A percentile compares a stretch with the other conserved stretches of the same genome.
Conservation (phyloP, 331 rosid genomes). For the Malus hybrid region DNA sequence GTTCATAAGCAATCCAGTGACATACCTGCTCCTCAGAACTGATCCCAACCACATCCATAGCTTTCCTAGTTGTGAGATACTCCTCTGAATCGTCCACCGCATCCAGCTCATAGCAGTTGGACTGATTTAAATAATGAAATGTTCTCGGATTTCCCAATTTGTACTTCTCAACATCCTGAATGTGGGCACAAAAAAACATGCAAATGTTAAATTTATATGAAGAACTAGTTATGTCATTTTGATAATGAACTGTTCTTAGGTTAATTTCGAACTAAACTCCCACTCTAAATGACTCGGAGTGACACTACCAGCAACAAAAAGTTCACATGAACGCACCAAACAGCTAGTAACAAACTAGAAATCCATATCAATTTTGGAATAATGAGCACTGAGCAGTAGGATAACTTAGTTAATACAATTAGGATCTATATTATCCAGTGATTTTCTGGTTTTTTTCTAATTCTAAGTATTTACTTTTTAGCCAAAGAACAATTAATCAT, state of each 20-base stretch:
- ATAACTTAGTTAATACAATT: not conserved
- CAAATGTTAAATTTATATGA: slow-evolving; percentile 4
- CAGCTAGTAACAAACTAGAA: not conserved
- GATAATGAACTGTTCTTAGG: slow-evolving; percentile 1
- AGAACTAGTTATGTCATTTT: not conserved
- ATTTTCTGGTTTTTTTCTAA: not conserved
- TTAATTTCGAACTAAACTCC: not conserved
- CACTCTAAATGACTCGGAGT: not conserved
- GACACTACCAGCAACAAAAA: not conserved
- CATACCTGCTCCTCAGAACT: slow-evolving; percentile 59
- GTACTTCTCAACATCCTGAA: slow-evolving; percentile 55
- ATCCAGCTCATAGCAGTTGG: slow-evolving; percentile 65
- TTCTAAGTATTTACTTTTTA: not conserved
- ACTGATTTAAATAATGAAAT: slow-evolving; percentile 80
- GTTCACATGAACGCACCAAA: not conserved
- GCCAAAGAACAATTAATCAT: not conserved
- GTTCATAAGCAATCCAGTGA: slow-evolving; percentile 6
- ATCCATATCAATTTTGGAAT: not conserved
- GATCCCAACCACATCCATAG: slow-evolving; percentile 91
- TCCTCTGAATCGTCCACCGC: slow-evolving; percentile 75
- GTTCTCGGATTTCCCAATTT: slow-evolving; percentile 68
- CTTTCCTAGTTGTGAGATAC: slow-evolving; percentile 65
- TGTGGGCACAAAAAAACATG: not conserved
- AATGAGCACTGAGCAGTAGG: not conserved
- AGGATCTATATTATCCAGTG: not conserved